Evolutionary conservation across 2,329 filamentous ascomycete genomes (phyloP).

Genomic region (Pseudogymnoascus sp.): DNA sequence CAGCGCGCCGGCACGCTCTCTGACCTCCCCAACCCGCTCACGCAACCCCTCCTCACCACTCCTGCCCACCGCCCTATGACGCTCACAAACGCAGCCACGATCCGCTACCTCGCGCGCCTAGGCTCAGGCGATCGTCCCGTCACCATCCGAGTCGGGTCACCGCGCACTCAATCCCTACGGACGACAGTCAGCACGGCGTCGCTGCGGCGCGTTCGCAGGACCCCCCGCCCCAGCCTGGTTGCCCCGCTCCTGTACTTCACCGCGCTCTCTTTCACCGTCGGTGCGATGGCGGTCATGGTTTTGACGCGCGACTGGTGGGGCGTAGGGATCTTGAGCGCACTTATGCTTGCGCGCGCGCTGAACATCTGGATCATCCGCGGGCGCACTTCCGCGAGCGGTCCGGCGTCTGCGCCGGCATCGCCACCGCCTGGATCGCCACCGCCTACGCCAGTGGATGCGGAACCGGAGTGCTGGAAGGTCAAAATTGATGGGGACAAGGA

Average conservation of each 20-base stretch:
- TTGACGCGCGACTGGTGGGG: slow-evolving; percentile 46
- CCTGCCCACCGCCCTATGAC: slow-evolving; percentile 13
- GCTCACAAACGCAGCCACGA: slow-evolving; percentile 44
- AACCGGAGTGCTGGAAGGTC: slow-evolving; percentile 24
- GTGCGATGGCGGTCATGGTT: slow-evolving; percentile 37
- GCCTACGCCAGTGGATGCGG: not conserved
- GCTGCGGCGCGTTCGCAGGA: not conserved
- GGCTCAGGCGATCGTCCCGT: slow-evolving; percentile 42
- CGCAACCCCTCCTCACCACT: not conserved
- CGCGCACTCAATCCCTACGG: slow-evolving; percentile 13
- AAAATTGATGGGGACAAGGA: slow-evolving; percentile 44
- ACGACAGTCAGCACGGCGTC: not conserved
- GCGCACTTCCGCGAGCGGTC: slow-evolving; percentile 29
- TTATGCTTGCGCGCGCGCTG: slow-evolving; percentile 46
- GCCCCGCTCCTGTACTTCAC: slow-evolving; percentile 42
- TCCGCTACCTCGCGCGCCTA: slow-evolving; percentile 46
- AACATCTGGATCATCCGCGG: slow-evolving; percentile 50
- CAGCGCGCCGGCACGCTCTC: slow-evolving; percentile 44
- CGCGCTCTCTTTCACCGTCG: slow-evolving; percentile 39
- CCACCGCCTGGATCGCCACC: not conserved
- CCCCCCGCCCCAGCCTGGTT: slow-evolving; percentile 25
- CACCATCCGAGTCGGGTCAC: slow-evolving; percentile 44
- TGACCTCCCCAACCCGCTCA: slow-evolving; percentile 34
- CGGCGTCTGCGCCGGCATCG: not conserved
- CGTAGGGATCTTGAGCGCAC: slow-evolving; percentile 37